Evolutionary conservation across 129 eudicot species (phyloP).

Genomic region (Sambucus nigra): DNA sequence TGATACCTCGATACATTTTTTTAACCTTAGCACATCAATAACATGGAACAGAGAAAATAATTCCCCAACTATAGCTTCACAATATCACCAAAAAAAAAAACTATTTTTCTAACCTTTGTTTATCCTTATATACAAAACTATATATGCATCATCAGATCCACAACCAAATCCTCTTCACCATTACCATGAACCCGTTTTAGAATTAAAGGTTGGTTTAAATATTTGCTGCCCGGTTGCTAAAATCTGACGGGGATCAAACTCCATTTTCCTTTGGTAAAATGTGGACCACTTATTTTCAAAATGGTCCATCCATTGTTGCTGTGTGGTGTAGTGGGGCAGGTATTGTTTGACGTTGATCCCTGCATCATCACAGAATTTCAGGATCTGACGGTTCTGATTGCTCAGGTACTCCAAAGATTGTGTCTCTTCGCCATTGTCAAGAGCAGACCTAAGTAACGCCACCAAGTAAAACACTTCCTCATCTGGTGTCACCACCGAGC

Average conservation of each 20-base stretch:
- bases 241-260: constrained; percentile 60
- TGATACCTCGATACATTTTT: too few species aligned
- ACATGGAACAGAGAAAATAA: too few species aligned
- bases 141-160: too few species aligned
- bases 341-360: constrained; percentile 57
- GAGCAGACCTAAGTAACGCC: constrained; percentile 68
- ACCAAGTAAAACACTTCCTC: constrained; percentile 85
- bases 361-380: constrained; percentile 48
- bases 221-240: constrained; percentile 75
- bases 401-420: constrained; percentile 47
- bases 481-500: constrained; percentile 63
- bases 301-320: constrained; percentile 68
- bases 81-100: too few species aligned
- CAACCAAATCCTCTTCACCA: too few species aligned
- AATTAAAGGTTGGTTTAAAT: constrained; percentile 41
- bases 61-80: too few species aligned
- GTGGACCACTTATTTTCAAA: constrained; percentile 64
- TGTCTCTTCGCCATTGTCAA: constrained; percentile 60
- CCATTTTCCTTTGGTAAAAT: constrained; percentile 41
- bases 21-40: too few species aligned
- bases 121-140: too few species aligned
- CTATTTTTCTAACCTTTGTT: too few species aligned
- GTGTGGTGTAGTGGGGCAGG: constrained; percentile 67
- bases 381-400: constrained; percentile 50
- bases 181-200: constrained; percentile 27